Base-by-base conservation (phyloP, 169 alveolate genomes). In the Cyclospora cayetanensis region DNA sequence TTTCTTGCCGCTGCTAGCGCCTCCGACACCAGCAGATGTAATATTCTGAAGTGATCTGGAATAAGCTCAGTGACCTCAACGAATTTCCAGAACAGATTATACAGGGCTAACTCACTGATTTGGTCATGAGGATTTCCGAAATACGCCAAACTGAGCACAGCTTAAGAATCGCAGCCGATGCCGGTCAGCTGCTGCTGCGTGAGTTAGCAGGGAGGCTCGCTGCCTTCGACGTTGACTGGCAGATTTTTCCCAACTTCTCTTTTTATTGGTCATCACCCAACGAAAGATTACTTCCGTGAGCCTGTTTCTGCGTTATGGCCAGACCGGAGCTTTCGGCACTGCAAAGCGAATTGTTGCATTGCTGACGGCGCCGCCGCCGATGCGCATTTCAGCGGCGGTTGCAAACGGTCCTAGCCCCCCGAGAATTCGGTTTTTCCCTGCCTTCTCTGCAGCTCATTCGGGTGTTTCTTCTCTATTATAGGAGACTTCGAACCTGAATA, bases 111-210 rank as follows among this genome's bases (percentile, higher is more conserved):
- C n/a, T n/a, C n/a, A n/a, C n/a, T n/a, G n/a, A n/a, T n/a, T n/a
- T n/a, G n/a, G n/a, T n/a, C n/a, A n/a, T n/a, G n/a, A n/a, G n/a
- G n/a, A n/a, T n/a, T n/a, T n/a, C n/a, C n/a, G n/a, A n/a, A n/a
- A n/a, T n/a, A n/a, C n/a, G n/a, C n/a, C n/a, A n/a, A n/a, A n/a
- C n/a, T n/a, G n/a, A n/a, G n/a, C n/a, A n/a, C n/a, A n/a, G n/a
- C n/a, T n/a, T n/a, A n/a, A n/a, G n/a, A n/a, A n/a, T 65, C 72
- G 27, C 76, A n/a, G 90, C 4, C 27, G 34, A 20, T 52, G 42
- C 90, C 35, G 90, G 77, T 53, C 90, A 80, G 90, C 90, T 52
- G 76, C 74, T 80, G 74, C 52, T 50, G 27, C 90, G 90, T 55
- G 60, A 80, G 74, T 50, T 52, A 80, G 90, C 90, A 80, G 60